Evolutionary conservation across 805 yeast species (phyloP).

Genomic region (Lachancea kluyveri): DNA sequence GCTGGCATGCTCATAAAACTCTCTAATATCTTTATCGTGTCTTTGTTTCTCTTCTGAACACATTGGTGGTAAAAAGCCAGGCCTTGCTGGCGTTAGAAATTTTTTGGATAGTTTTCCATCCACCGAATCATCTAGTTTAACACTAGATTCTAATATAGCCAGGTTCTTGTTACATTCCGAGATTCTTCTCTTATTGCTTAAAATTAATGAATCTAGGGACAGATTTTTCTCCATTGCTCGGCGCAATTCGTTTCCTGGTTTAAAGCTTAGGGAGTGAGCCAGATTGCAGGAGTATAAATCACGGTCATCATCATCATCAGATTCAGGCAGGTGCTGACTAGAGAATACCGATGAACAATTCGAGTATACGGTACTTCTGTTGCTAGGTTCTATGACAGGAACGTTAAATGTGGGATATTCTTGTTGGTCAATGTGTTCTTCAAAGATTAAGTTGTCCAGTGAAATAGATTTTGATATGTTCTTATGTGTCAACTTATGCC

Average conservation of each 20-base stretch:
- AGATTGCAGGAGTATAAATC: neutral
- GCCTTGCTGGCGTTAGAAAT: slow-evolving; percentile 1
- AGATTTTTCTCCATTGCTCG: slow-evolving; percentile 12
- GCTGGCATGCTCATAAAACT: slow-evolving; percentile 4
- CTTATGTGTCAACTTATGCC: slow-evolving; percentile 14
- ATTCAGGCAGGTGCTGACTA: neutral
- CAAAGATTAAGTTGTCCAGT: slow-evolving; percentile 7
- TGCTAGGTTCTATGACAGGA: slow-evolving; percentile 9
- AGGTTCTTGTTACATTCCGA: slow-evolving; percentile 10
- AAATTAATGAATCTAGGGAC: slow-evolving; percentile 16
- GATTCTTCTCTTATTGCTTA: slow-evolving; percentile 14
- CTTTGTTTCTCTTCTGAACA: neutral
- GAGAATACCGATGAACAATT: slow-evolving; percentile 7
- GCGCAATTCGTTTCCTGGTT: slow-evolving; percentile 7
- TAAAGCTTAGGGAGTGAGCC: slow-evolving; percentile 8
- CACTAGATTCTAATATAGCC: slow-evolving; percentile 2
- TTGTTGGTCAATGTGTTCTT: slow-evolving; percentile 6
- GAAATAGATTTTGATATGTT: slow-evolving; percentile 10
- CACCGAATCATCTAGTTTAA: no score
- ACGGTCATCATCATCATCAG: slow-evolving; percentile 2
- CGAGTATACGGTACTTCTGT: neutral
- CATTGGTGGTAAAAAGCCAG: slow-evolving; percentile 1
- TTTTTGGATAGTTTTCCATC: no score
- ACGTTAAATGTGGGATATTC: no score
- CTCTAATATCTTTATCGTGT: slow-evolving; percentile 3